Conservation (phyloP, 371 early-diverging fungal genomes). For the Mortierella sp. region DNA sequence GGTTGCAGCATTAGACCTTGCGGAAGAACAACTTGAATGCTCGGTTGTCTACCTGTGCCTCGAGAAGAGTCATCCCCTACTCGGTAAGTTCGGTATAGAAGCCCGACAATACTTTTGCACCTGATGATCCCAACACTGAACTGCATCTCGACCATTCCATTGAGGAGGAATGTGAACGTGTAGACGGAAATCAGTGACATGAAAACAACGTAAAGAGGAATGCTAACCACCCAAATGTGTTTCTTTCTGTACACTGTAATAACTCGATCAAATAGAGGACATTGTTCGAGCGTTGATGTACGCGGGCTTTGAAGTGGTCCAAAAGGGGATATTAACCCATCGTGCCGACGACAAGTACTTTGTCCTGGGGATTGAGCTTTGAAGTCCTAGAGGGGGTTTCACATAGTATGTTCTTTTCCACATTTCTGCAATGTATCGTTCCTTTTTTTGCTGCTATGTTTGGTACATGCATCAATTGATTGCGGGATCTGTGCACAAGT, state of each 20-base stretch:
- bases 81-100: conserved; percentile 26
- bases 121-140: background rate
- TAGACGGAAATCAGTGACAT: too few species aligned
- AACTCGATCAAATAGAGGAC: background rate
- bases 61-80: conserved; percentile 46
- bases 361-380: conserved; percentile 48
- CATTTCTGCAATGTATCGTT: background rate
- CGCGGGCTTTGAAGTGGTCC: conserved; percentile 49
- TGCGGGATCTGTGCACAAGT: background rate
- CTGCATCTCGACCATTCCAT: too few species aligned
- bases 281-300: conserved; percentile 53
- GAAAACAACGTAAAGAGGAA: too few species aligned
- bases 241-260: background rate
- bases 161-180: too few species aligned
- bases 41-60: conserved; percentile 44
- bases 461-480: background rate
- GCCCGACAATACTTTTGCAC: background rate
- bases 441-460: conserved; percentile 9
- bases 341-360: conserved; percentile 50
- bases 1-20: conserved; percentile 48
- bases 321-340: conserved; percentile 33
- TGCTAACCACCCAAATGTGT: conserved; percentile 21
- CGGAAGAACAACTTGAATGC: conserved; percentile 53
- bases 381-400: background rate
- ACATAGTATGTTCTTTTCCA: conserved; percentile 5